A percentile compares a stretch with the other conserved stretches of the same genome.
Conservation (phyloP, 805 yeast genomes). For the Sugiyamaella boreocaroliniensis region DNA sequence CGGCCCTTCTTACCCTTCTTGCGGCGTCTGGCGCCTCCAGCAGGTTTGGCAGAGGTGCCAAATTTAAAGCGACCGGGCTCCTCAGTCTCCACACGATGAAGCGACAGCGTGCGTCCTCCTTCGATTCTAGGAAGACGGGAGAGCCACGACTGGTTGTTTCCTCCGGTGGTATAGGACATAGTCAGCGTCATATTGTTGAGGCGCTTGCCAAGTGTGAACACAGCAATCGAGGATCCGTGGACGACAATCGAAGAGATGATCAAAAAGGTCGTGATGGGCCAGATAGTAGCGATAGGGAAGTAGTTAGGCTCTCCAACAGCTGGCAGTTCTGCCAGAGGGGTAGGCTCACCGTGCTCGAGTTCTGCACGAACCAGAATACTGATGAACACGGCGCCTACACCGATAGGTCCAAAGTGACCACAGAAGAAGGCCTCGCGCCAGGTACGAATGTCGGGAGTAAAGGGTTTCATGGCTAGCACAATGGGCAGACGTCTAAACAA, state of each 20-base stretch:
- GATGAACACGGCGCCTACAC: constrained; percentile 88
- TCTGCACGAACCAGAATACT: constrained; percentile 71
- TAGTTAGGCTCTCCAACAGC: constrained; percentile 44
- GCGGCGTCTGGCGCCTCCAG: constrained; percentile 23
- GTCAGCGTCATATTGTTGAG: constrained; percentile 89
- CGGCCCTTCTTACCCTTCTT: constrained; percentile 21
- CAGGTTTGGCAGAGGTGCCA: constrained; percentile 16
- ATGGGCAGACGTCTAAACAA: constrained; percentile 80
- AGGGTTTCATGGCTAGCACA: constrained; percentile 62
- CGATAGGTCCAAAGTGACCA: constrained; percentile 95
- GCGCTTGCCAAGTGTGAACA: constrained; percentile 69
- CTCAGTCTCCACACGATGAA: constrained; percentile 73
- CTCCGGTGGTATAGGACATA: constrained; percentile 74
- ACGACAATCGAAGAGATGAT: constrained; percentile 77
- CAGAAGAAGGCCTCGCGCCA: constrained; percentile 94
- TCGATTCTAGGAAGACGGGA: constrained; percentile 72
- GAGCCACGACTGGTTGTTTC: constrained; percentile 71
- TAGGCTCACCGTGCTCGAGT: constrained; percentile 51
- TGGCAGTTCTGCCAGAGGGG: constrained; percentile 52
- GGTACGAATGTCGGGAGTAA: constrained; percentile 79
- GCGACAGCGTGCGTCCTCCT: constrained; percentile 64
- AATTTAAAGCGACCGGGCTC: constrained; percentile 30
- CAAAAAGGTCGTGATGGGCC: constrained; percentile 81
- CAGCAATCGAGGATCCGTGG: constrained; percentile 89
- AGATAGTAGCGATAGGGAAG: constrained; percentile 53